Evolutionary conservation across 1,284 basidiomycete species (phyloP), one percentile per base, ranked within the genome.

Genomic region (Boletellus deceptivus): DNA sequence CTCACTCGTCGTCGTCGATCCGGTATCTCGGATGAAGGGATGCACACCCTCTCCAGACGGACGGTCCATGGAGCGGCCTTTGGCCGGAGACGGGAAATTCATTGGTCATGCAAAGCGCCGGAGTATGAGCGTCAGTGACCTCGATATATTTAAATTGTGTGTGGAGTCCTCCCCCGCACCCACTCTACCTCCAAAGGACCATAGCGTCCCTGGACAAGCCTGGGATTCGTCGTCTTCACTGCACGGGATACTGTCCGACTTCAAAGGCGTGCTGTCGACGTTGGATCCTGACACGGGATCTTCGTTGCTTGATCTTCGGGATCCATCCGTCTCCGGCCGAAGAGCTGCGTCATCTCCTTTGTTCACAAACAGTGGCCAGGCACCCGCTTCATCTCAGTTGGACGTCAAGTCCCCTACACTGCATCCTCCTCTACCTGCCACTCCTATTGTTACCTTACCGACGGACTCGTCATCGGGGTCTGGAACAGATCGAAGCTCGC

Each of bases 121-220:
- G 56, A 90, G 87, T 64, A 82, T 86, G 80, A 89, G 86, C 58
- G 80, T 88, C 38, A 78, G 84, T 46, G 83, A 88, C 60, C 75
- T 77, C 9, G 87, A 89, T 49, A 60, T 80, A 41, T 77, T 80
- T 64, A 78, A 76, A 55, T 64, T 71, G 4, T 71, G 74, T 55
- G 52, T 68, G 9, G 57, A 67, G 42, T 61, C 69, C 8, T 60
- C 73, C 24, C 65, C 75, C 6, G 58, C 69, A 16, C 70, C 74
- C 25, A 68, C 71, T 4, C 68, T 72, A 43, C 64, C 64, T 5
- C 67, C 67, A 14, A 72, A 70, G 47, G 65, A 63, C 29, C 60
- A 56, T 52, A 63, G 55, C 54, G 20, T 41, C 10, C 57, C 58
- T 46, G 69, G 57, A 29, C 65, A 59, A 43, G 68, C 55, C 57